Evolutionary conservation across 2,329 filamentous ascomycete genomes (phyloP).

Genomic region (Pestalotiopsis fici): DNA sequence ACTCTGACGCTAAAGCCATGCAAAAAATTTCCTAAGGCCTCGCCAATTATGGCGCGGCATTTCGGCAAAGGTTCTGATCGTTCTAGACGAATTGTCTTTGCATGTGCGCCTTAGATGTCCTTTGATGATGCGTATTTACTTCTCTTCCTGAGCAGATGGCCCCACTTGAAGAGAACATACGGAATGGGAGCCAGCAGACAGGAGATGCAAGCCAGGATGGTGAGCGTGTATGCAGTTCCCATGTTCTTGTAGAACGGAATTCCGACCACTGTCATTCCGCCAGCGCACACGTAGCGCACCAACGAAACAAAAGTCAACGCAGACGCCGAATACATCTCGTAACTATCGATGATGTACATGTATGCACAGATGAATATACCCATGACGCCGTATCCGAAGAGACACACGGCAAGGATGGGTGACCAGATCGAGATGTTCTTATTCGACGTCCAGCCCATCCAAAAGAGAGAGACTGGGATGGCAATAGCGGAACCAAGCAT

Average conservation of each 20-base stretch:
- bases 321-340: slow-evolving; percentile 33
- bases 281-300: slow-evolving; percentile 29
- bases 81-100: not conserved
- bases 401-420: slow-evolving; percentile 38
- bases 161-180: slow-evolving; percentile 24
- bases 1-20: not conserved
- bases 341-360: slow-evolving; percentile 37
- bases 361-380: slow-evolving; percentile 35
- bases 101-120: slow-evolving; percentile 4
- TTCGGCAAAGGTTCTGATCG: not conserved
- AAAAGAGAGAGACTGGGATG: slow-evolving; percentile 48
- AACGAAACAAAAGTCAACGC: slow-evolving; percentile 32
- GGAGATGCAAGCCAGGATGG: slow-evolving; percentile 30
- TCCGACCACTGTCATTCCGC: slow-evolving; percentile 34
- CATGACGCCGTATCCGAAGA: slow-evolving; percentile 48
- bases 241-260: slow-evolving; percentile 34
- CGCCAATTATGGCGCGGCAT: not conserved
- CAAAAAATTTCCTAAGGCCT: not conserved
- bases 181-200: slow-evolving; percentile 29
- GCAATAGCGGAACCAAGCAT: slow-evolving; percentile 40
- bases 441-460: slow-evolving; percentile 50
- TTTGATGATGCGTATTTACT: slow-evolving; percentile 13
- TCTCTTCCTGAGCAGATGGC: slow-evolving; percentile 10
- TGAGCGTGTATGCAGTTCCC: slow-evolving; percentile 33
- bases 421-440: slow-evolving; percentile 44